phyloP scores from a whole-genome alignment of 306 rosid genomes.

The Castanea crenata region DNA sequence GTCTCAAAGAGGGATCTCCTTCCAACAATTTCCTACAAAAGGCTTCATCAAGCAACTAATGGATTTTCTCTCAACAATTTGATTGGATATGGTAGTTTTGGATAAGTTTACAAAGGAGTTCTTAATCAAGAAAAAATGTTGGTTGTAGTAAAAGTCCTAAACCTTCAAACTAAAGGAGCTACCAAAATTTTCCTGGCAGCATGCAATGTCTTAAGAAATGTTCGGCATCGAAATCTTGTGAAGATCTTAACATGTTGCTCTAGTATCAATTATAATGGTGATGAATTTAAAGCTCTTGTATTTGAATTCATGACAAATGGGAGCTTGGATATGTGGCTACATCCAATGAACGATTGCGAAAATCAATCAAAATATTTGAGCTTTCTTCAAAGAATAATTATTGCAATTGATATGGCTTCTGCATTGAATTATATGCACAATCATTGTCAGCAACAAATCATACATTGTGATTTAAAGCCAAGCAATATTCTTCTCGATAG shows the following conservation, averaged over 20 bases:
- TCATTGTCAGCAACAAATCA: too few species aligned
- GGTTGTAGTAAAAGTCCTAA: slow-evolving; percentile 19
- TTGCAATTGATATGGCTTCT: too few species aligned
- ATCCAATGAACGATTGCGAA: not conserved
- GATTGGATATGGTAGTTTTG: slow-evolving; percentile 23
- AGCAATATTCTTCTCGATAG: too few species aligned
- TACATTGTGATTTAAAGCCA: too few species aligned
- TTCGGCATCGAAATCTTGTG: slow-evolving; percentile 16
- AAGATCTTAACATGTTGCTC: slow-evolving; percentile 28
- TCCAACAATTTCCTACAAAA: too few species aligned
- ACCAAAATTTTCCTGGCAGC: slow-evolving; percentile 17
- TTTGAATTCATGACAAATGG: slow-evolving; percentile 18
- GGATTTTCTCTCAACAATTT: slow-evolving; percentile 16
- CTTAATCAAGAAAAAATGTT: not conserved
- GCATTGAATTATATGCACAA: too few species aligned
- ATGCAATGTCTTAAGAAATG: slow-evolving; percentile 23
- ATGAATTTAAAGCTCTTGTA: slow-evolving; percentile 5
- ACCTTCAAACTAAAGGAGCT: slow-evolving; percentile 12
- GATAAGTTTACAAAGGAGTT: slow-evolving; percentile 29
- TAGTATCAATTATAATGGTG: not conserved
- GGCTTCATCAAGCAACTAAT: too few species aligned
- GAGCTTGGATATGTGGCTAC: not conserved
- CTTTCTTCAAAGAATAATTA: too few species aligned
- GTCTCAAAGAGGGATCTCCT: too few species aligned
- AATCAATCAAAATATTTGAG: not conserved